Base-by-base conservation (phyloP, 2,329 filamentous ascomycete genomes). In the Aspergillus pseudoviridinutans region DNA sequence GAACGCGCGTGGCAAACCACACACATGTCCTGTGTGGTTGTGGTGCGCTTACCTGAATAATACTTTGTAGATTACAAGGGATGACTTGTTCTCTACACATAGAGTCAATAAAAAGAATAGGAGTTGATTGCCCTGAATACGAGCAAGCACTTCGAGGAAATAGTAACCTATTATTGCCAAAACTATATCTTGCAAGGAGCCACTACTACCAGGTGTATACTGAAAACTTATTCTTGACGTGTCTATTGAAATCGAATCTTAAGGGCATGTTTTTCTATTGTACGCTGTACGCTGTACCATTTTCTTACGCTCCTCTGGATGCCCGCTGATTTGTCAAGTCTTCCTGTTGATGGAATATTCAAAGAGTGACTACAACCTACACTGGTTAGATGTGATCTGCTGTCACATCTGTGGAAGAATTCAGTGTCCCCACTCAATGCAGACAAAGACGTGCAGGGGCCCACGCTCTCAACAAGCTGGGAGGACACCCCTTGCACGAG, bases 391-490 rank as follows among this genome's bases (percentile, higher is more conserved):
- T 63, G 59, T 63, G 66, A 68, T 69, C 68, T 64, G 68, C 67
- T 69, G 67, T 72, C 67, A 70, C 67, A 69, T 67, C 63, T 61
- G 68, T 64, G 60, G 56, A 58, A 62, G 60, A 58, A 61, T 61
- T 64, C 56, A 61, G 56, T 53, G 64, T 66, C 64, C 64, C 68
- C 66, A 71, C 67, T 67, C 41, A 56, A 63, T 63, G 61, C 64
- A 65, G 57, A 62, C 65, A 63, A 62, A 50, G 55, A 67, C 64
- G 63, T 68, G 68, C 69, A 73, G 68, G 62, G 68, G 66, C 68
- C 68, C 68, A 73, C 66, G 71, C 68, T 67, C 63, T 66, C 49
- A 61, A 66, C 67, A 67, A 71, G 38, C 44, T 56, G 49, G 38
- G 52, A 56, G 55, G n/a, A 27, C 38, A 28, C 59, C 61, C 58